phyloP scores from a whole-genome alignment of 208 protist species.

The Angomonas desouzai region DNA sequence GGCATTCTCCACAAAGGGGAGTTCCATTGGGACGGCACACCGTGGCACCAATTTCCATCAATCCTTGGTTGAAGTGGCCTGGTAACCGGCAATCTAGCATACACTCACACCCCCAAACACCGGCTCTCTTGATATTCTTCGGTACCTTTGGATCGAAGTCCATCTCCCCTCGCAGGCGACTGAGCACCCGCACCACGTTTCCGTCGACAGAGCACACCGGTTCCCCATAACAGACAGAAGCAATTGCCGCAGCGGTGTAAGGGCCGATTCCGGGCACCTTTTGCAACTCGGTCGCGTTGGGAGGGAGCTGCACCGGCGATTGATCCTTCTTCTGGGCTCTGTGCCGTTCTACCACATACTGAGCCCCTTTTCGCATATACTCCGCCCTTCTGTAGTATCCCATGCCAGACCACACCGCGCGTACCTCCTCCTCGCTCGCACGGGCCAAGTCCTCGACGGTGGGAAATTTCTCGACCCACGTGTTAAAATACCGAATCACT shows the following conservation, averaged over 20 bases:
- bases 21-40: constrained; percentile 77
- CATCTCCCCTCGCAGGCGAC: constrained; percentile 65
- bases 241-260: constrained; percentile 93
- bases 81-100: constrained; percentile 46
- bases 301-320: constrained; percentile 30
- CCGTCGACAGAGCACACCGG: constrained; percentile 83
- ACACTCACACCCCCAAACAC: constrained; percentile 50
- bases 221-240: constrained; percentile 85
- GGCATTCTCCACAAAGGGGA: constrained; percentile 70
- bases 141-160: constrained; percentile 74
- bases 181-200: constrained; percentile 91
- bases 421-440: constrained; percentile 83
- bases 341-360: constrained; percentile 65
- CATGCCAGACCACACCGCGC: constrained; percentile 86
- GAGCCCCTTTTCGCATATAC: constrained; percentile 78
- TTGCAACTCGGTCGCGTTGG: constrained; percentile 39
- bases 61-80: constrained; percentile 82
- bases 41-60: constrained; percentile 92
- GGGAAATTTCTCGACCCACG: constrained; percentile 89
- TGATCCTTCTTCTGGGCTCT: constrained; percentile 8
- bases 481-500: constrained; percentile 85
- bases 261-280: constrained; percentile 88
- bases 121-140: constrained; percentile 49
- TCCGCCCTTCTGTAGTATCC: constrained; percentile 92
- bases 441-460: constrained; percentile 67